Evolutionary conservation across 306 rosid species (phyloP).

Genomic region (Lagenaria siceraria): DNA sequence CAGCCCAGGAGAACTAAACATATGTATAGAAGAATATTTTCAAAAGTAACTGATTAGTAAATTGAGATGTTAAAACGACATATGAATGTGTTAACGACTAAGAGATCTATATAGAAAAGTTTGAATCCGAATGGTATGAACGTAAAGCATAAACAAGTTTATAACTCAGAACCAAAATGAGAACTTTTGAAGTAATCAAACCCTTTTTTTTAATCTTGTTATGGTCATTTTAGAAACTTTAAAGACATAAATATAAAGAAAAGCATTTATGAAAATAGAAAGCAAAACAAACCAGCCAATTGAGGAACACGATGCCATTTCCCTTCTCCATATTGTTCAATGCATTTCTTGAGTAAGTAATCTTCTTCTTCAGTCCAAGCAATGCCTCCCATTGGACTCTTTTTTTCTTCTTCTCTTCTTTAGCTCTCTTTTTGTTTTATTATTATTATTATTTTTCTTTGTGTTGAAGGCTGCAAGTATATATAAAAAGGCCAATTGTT

Average conservation of each 20-base stretch:
- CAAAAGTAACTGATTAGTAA: too few relatives aligned
- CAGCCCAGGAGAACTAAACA: too few relatives aligned
- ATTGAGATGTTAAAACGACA: too few relatives aligned
- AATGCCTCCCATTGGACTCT: conserved; percentile 44
- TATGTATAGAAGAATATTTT: too few relatives aligned
- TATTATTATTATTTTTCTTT: background rate
- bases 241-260: background rate
- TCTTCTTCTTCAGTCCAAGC: conserved; percentile 66
- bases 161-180: background rate
- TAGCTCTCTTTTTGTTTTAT: background rate
- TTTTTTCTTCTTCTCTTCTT: background rate
- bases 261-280: background rate
- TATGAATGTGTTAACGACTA: too few relatives aligned
- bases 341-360: conserved; percentile 47
- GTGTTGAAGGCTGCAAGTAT: background rate
- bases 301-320: conserved; percentile 65
- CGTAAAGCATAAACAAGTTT: background rate
- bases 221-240: background rate
- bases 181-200: too few relatives aligned
- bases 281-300: conserved; percentile 33
- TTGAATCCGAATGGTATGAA: too few relatives aligned
- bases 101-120: too few relatives aligned
- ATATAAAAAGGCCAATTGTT: background rate
- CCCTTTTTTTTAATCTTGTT: background rate
- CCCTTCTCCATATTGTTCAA: conserved; percentile 55